Evolutionary conservation across 441 rosid species (phyloP).

Genomic region (Adansonia madagascariensis): DNA sequence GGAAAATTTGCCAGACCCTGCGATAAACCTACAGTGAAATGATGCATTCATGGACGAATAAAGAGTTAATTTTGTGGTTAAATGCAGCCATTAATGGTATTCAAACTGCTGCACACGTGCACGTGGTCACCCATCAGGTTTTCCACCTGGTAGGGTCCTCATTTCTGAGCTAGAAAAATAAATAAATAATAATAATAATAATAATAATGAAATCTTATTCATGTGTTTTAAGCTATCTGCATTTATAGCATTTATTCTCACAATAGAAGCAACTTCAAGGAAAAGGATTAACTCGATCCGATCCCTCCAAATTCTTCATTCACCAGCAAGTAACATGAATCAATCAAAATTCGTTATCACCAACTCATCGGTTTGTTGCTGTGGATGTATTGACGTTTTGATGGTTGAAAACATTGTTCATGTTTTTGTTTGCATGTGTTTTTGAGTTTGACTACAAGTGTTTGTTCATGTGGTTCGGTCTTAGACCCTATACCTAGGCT

Average conservation of each 20-base stretch:
- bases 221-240: neutral
- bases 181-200: too few species aligned
- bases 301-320: too few species aligned
- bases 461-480: too few species aligned
- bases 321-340: too few species aligned
- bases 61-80: constrained; percentile 6
- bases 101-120: constrained; percentile 39
- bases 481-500: too few species aligned
- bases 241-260: neutral
- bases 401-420: neutral
- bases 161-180: neutral
- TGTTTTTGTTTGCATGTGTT: neutral
- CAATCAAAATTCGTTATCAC: neutral
- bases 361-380: neutral
- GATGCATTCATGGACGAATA: constrained; percentile 24
- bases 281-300: neutral
- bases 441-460: neutral
- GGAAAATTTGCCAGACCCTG: neutral
- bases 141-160: neutral
- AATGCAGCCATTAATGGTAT: constrained; percentile 31
- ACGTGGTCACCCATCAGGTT: constrained; percentile 17
- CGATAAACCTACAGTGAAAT: neutral
- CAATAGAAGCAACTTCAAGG: constrained; percentile 17
- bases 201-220: neutral
- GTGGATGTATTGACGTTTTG: neutral